Evolutionary conservation across 179 eudicot genomes (phyloP), one percentile per base, ranked within the genome.

Genomic region (Dionaea muscipula): DNA sequence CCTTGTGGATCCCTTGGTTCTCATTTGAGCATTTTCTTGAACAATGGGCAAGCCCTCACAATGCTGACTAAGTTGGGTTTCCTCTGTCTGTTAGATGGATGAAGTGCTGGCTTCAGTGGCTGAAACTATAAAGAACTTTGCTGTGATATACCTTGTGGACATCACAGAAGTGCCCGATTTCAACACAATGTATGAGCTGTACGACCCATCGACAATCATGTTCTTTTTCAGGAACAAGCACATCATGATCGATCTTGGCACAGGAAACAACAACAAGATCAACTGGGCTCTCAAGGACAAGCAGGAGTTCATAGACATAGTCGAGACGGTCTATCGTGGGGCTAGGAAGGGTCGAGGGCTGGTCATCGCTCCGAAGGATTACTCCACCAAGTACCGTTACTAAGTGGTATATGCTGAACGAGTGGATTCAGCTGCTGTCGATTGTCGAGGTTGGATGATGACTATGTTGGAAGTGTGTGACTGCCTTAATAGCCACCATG

Each of bases 161-260:
- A 85, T 85, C 52, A 72, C 91, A 6, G 95, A 85, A 83, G 95
- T 85, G 41, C 90, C 95, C n/a, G 91, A 85, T 69, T 85, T 85
- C 74, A 85, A 83, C 71, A 85, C 91, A 0, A 85, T 85, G 95
- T 85, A 85, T 26, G 86, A 85, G 75, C 67, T 83, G 56, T 85
- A 85, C 24, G 94, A 85, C 62, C 95, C 95, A 13, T 85, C 81
- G 1, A 80, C 91, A 2, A 57, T 83, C 1, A 85, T 85, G 95
- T 85, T 85, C 83, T 85, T 85, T 46, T 85, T 85, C 75, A 74
- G 95, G 71, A 85, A 85, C 90, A 85, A 83, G 66, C 95, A 85
- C 80, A 83, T 80, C 11, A 85, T 85, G 95, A 83, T 85, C 6
- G 94, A 85, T 59, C 95, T 73, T 53, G 77, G 78, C 19, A 73